Conservation (phyloP, 2,329 filamentous ascomycete species). For the Arthrobotrys sinensis region DNA sequence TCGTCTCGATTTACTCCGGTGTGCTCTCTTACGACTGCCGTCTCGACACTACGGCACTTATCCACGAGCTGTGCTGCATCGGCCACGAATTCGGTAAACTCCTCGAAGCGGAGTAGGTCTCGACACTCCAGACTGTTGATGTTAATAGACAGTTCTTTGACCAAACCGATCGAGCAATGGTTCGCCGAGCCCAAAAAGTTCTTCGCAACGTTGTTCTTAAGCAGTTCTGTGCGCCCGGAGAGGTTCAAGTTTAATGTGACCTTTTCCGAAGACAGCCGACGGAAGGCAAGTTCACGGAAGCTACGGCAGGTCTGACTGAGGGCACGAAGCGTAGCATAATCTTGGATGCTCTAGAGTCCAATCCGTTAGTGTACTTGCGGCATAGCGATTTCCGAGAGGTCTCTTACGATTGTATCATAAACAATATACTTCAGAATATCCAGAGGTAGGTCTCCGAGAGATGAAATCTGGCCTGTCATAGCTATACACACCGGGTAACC, state of each 20-base stretch:
- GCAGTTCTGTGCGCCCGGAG: background rate
- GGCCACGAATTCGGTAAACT: background rate
- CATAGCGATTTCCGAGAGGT: background rate
- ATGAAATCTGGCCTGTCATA: conserved; percentile 6
- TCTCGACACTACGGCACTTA: conserved; percentile 9
- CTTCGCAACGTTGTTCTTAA: background rate
- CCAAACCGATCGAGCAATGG: conserved; percentile 11
- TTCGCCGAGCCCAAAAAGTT: background rate
- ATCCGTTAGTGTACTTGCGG: background rate
- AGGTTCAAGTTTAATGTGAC: conserved; percentile 30
- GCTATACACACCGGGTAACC: background rate
- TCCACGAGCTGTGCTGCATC: background rate
- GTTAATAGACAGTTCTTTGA: conserved; percentile 10
- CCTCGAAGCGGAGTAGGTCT: background rate
- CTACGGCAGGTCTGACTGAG: conserved; percentile 23
- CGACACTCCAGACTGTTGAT: conserved; percentile 28
- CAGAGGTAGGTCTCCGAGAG: conserved; percentile 35
- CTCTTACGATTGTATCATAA: conserved; percentile 30
- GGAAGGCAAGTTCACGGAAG: conserved; percentile 17
- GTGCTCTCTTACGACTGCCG: conserved; percentile 6
- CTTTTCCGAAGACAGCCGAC: conserved; percentile 33
- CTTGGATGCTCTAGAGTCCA: conserved; percentile 26
- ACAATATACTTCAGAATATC: conserved; percentile 44
- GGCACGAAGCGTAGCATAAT: conserved; percentile 10
- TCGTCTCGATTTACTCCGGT: conserved; percentile 3